Conservation (phyloP, 73 alveolate genomes). For the Paramecium sexaurelia region DNA sequence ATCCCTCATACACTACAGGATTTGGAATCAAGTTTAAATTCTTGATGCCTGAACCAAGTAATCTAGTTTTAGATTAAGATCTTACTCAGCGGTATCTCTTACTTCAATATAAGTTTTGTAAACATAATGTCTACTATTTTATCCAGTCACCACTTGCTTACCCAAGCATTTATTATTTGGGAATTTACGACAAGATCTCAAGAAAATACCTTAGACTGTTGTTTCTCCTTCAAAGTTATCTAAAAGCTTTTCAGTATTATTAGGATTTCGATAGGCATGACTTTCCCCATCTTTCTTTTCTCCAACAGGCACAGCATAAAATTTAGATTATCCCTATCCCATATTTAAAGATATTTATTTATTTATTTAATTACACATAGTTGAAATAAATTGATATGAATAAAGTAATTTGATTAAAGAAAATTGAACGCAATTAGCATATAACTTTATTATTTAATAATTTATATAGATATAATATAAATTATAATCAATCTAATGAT, state of each 20-base stretch:
- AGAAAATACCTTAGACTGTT: constrained; percentile 32
- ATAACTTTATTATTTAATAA: no score
- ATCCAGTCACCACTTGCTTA: background rate
- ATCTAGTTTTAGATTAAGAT: background rate
- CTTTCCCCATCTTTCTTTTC: constrained; percentile 82
- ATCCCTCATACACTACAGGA: constrained; percentile 24
- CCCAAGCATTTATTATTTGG: constrained; percentile 44
- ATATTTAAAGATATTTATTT: background rate
- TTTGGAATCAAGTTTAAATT: constrained; percentile 37
- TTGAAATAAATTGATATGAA: background rate
- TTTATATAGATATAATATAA: no score
- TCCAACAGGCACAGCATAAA: constrained; percentile 77
- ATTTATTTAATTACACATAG: background rate
- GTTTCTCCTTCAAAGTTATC: constrained; percentile 37
- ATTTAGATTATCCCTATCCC: constrained; percentile 41
- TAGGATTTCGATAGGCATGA: constrained; percentile 75
- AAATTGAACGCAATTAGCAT: no score
- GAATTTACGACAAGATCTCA: background rate
- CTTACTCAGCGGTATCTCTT: background rate
- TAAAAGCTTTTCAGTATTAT: constrained; percentile 56
- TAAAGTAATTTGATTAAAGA: no score
- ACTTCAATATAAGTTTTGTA: constrained; percentile 37
- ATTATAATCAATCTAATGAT: background rate
- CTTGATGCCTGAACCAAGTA: constrained; percentile 32
- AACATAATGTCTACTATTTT: background rate